Base-by-base conservation (phyloP, 257 asterid genomes). In the Haberlea rhodopensis region DNA sequence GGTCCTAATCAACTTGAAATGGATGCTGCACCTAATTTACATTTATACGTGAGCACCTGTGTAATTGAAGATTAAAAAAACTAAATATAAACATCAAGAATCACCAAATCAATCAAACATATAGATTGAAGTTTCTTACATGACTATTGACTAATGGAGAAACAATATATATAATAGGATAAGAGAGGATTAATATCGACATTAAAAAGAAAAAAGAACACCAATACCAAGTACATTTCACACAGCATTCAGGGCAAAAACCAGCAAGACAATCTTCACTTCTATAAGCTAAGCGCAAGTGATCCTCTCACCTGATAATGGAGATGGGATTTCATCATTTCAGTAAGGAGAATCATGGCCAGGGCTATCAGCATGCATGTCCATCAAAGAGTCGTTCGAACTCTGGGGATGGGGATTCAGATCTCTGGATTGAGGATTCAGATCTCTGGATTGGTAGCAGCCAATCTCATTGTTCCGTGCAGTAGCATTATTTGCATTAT, bases 301-400 rank as follows among this genome's bases (percentile, higher is more conserved):
- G 21, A 24, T 43, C 40, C 60, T 53, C 55, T 7, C 10, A 57
- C 56, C 22, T 27, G 1, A 60, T 16, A 32, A 63, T 22, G 73
- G 25, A 59, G 65, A 43, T 6, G 3, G 45, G 67, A 65, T 19
- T 52, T 19, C 57, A 23, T 5, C 22, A 53, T 29, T 65, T 66
- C 63, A 74, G 62, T 72, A 77, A 26, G 78, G 73, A 43, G 83
- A 82, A 57, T 82, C 83, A 56, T 80, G 85, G 68, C 72, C 77
- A 27, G 83, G 81, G 80, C 83, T 77, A 68, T 79, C 83, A 5
- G 85, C 76, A 31, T 79, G 83, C 88, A 82, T 82, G 59, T 79
- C 85, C 85, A 82, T 80, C 4, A 75, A 75, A 22, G 76, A 45
- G 54, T 54, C 21, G 15, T 60, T 37, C 18, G 65, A 67, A 20